These are phyloP conservation scores for Beauveria sp. DNA, from an alignment of 2,329 filamentous ascomycete genomes.

Conservation along the genomic window DNA sequence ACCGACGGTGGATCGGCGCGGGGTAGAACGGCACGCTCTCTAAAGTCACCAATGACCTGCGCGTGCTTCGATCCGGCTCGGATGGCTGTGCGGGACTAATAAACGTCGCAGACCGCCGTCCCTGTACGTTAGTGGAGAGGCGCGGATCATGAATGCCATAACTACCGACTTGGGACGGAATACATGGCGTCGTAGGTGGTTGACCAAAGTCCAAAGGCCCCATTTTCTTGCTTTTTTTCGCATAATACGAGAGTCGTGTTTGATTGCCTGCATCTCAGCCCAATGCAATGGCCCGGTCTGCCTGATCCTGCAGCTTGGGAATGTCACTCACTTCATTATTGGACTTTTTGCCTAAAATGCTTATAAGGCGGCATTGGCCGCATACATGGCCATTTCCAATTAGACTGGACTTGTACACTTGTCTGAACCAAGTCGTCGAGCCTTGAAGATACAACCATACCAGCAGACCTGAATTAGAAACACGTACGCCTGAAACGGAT, in stretches of 20 bases:
- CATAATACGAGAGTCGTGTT: background rate
- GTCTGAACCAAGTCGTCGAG: background rate
- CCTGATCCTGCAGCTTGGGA: no score
- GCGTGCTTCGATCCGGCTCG: no score
- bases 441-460: background rate
- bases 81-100: no score
- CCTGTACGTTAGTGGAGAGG: background rate
- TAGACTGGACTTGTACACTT: background rate
- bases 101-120: no score
- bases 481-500: background rate
- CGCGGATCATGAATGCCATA: no score
- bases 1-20: background rate
- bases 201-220: background rate
- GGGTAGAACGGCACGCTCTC: background rate
- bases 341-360: no score
- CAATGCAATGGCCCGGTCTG: background rate
- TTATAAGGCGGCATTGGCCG: no score
- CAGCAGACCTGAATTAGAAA: background rate
- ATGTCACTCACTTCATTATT: no score
- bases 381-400: background rate
- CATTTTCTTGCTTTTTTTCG: background rate
- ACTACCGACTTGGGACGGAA: no score
- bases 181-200: no score
- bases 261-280: background rate
- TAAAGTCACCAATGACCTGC: no score